Evolutionary conservation across 2,329 filamentous ascomycete genomes (phyloP).

Genomic region (Pseudohalonectria lignicola): DNA sequence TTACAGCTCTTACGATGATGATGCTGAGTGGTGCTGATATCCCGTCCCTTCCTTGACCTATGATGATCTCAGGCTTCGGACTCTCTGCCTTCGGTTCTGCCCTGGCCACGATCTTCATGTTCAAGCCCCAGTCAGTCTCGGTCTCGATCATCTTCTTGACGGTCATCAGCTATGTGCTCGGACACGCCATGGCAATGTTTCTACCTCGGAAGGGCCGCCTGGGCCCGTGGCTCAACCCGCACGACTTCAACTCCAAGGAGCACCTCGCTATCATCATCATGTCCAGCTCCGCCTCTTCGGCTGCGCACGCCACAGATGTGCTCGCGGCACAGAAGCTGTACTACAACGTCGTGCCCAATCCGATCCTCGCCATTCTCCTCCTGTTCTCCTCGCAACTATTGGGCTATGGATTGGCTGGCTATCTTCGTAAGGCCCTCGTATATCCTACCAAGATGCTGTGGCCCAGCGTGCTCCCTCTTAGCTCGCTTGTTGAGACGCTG

Average conservation of each 20-base stretch:
- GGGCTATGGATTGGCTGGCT: slow-evolving; percentile 35
- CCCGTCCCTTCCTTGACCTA: too few species aligned
- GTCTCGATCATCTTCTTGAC: slow-evolving; percentile 33
- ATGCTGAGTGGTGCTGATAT: too few species aligned
- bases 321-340: slow-evolving; percentile 34
- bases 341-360: slow-evolving; percentile 27
- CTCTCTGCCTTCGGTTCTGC: slow-evolving; percentile 23
- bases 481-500: slow-evolving; percentile 14
- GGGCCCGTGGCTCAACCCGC: slow-evolving; percentile 16
- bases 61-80: slow-evolving; percentile 15
- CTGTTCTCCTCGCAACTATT: slow-evolving; percentile 35
- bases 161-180: slow-evolving; percentile 29
- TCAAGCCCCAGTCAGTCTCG: slow-evolving; percentile 32
- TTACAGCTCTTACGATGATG: too few species aligned
- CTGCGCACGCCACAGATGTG: slow-evolving; percentile 20
- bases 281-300: slow-evolving; percentile 9
- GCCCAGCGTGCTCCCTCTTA: slow-evolving; percentile 18
- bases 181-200: slow-evolving; percentile 24
- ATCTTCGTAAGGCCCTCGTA: slow-evolving; percentile 31
- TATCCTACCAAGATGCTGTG: slow-evolving; percentile 36
- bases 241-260: slow-evolving; percentile 13
- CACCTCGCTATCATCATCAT: slow-evolving; percentile 12
- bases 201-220: slow-evolving; percentile 19
- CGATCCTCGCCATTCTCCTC: slow-evolving; percentile 28
- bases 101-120: slow-evolving; percentile 31